Evolutionary conservation across 768 basidiomycete genomes (phyloP).

Genomic region (Russula compacta): DNA sequence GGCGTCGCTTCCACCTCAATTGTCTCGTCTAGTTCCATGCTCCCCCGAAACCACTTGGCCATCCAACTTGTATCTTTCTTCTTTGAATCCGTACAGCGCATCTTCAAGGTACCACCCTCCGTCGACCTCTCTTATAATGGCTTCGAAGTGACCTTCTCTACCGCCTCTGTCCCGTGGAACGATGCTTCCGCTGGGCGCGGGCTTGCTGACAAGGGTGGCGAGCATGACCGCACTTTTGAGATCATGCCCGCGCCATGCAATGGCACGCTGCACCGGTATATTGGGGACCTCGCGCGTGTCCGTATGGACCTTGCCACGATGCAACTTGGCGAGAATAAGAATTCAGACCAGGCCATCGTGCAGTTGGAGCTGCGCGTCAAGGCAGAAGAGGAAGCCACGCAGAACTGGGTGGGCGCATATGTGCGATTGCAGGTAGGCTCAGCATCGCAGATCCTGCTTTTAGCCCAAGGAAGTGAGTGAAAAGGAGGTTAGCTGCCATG

Average conservation of each 20-base stretch:
- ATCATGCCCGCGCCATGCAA: constrained; percentile 5
- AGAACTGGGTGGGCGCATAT: constrained; percentile 6
- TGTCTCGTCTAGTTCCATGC: background rate
- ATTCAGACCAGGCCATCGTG: background rate
- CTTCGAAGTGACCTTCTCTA: constrained; percentile 11
- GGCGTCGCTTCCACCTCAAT: background rate
- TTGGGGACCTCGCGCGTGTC: constrained; percentile 8
- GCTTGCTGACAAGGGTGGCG: background rate
- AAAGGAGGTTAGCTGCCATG: background rate
- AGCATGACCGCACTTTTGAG: background rate
- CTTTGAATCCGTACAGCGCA: constrained; percentile 5
- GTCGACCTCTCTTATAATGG: constrained; percentile 11
- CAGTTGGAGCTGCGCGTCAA: background rate
- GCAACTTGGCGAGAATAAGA: background rate
- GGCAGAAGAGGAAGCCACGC: constrained; percentile 3
- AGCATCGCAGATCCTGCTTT: constrained; percentile 11
- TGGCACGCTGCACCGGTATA: constrained; percentile 3
- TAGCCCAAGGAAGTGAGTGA: constrained; percentile 3
- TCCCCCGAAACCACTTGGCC: background rate
- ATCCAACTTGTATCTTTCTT: constrained; percentile 11
- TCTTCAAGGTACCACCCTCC: constrained; percentile 4
- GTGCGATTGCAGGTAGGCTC: constrained; percentile 3
- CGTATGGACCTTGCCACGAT: constrained; percentile 3
- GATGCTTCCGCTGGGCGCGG: background rate
- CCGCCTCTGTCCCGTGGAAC: background rate